Percentiles rank a stretch among this genome's conserved stretches.
These are phyloP conservation scores for Penicillium pancosmium DNA, from an alignment of 495 filamentous ascomycete species.

Conservation along the genomic window DNA sequence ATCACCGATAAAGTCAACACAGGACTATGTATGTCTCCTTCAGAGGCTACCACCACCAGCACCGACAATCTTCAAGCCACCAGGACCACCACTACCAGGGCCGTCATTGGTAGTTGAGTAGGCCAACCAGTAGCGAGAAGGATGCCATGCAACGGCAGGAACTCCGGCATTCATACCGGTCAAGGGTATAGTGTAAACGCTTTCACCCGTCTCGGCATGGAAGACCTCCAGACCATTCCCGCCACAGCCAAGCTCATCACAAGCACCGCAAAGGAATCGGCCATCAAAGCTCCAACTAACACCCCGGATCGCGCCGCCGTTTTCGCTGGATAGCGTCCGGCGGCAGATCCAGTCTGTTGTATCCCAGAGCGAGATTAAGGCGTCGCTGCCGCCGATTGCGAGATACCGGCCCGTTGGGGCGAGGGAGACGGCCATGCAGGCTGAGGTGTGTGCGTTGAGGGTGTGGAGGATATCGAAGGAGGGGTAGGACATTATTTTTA, in stretches of 20 bases:
- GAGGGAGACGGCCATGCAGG: conserved; percentile 70
- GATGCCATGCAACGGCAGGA: conserved; percentile 86
- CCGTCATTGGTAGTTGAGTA: conserved; percentile 82
- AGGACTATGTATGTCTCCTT: background rate
- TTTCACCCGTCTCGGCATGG: conserved; percentile 87
- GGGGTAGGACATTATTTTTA: conserved; percentile 75
- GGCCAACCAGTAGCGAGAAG: conserved; percentile 83
- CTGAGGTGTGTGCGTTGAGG: conserved; percentile 81
- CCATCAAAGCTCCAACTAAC: conserved; percentile 93
- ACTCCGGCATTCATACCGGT: conserved; percentile 48
- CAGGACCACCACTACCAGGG: conserved; percentile 68
- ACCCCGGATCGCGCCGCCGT: conserved; percentile 77
- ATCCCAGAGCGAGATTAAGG: conserved; percentile 88
- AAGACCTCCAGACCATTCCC: conserved; percentile 67
- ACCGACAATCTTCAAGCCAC: conserved; percentile 82
- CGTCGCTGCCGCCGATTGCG: conserved; percentile 87
- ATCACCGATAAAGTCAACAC: background rate
- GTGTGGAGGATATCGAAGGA: conserved; percentile 56
- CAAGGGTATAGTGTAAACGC: conserved; percentile 77
- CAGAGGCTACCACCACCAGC: conserved; percentile 47
- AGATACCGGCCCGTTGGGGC: conserved; percentile 79
- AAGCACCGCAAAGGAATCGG: conserved; percentile 80
- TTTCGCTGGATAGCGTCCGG: conserved; percentile 70
- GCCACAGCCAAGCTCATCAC: conserved; percentile 65
- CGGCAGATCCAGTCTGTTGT: conserved; percentile 90